phyloP scores from a whole-genome alignment of 2,329 filamentous ascomycete genomes.

The Tolypocladium paradoxum region DNA sequence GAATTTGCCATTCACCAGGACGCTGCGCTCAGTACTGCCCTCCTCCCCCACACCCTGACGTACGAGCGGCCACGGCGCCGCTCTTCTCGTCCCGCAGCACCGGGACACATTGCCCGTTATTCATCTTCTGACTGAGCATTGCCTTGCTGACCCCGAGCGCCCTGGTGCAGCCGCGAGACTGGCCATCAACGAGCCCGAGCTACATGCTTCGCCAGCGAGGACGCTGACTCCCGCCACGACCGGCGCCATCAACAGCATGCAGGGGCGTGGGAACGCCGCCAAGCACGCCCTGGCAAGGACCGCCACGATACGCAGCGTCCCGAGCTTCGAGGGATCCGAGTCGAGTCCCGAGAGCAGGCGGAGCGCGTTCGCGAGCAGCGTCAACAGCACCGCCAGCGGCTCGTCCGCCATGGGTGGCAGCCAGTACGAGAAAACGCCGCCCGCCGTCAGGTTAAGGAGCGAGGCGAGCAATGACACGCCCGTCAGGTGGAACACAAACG shows the following conservation, averaged over 20 bases:
- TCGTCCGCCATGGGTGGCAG: constrained; percentile 29
- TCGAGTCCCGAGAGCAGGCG: constrained; percentile 35
- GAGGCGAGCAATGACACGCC: constrained; percentile 15
- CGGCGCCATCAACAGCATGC: constrained; percentile 30
- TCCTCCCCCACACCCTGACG: not conserved
- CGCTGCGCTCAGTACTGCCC: constrained; percentile 1
- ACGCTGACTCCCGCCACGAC: constrained; percentile 27
- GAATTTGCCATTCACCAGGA: constrained; percentile 25
- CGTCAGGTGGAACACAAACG: constrained; percentile 20
- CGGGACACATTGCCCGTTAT: not conserved
- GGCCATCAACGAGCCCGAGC: constrained; percentile 10
- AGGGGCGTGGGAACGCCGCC: constrained; percentile 17
- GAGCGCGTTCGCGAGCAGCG: constrained; percentile 45
- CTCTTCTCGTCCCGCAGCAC: not conserved
- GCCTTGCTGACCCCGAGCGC: not conserved
- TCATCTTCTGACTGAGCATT: not conserved
- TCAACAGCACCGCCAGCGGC: constrained; percentile 42
- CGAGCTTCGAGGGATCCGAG: constrained; percentile 40
- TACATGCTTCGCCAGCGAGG: constrained; percentile 19
- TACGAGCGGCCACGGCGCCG: not conserved
- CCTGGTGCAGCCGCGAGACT: constrained; percentile 7
- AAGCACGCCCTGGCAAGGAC: constrained; percentile 22
- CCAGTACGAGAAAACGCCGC: constrained; percentile 19
- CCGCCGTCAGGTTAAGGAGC: constrained; percentile 26
- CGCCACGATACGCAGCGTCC: constrained; percentile 46